Conservation (phyloP, 306 rosid species). For the Vigna radiata region DNA sequence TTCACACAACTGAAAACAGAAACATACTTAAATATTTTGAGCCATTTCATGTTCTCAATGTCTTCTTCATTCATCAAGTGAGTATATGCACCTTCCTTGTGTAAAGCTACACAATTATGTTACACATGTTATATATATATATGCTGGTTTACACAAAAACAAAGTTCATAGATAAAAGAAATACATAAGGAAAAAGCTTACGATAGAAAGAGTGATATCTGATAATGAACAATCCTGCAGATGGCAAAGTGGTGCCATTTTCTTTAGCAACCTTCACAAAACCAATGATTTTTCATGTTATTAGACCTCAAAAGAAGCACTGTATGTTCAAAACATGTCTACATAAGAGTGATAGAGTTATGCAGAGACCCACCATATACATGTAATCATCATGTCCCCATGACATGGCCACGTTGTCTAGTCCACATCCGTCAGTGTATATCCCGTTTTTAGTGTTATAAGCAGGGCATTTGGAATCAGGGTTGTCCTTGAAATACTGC, state of each 20-base stretch:
- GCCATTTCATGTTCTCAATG: slow-evolving; percentile 80
- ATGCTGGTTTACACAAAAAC: too few relatives aligned
- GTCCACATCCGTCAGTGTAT: slow-evolving; percentile 51
- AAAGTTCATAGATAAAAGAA: too few relatives aligned
- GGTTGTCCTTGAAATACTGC: slow-evolving; percentile 53
- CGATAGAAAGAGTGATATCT: slow-evolving; percentile 60
- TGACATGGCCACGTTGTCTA: slow-evolving; percentile 51
- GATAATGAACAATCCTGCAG: slow-evolving; percentile 50
- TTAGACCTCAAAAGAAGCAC: not conserved
- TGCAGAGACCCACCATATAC: slow-evolving; percentile 49
- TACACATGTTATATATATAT: not conserved
- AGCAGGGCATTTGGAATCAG: slow-evolving; percentile 39
- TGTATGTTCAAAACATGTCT: not conserved
- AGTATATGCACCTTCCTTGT: slow-evolving; percentile 66
- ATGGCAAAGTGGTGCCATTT: slow-evolving; percentile 54
- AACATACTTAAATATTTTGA: slow-evolving; percentile 45
- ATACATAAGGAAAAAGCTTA: not conserved
- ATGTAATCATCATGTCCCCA: slow-evolving; percentile 68
- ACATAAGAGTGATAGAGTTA: not conserved
- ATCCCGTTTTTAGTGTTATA: slow-evolving; percentile 51
- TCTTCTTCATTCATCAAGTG: slow-evolving; percentile 83
- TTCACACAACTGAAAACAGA: too few relatives aligned
- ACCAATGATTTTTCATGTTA: not conserved
- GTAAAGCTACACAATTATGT: slow-evolving; percentile 62
- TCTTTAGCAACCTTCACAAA: slow-evolving; percentile 47